Evolutionary conservation across 2,329 filamentous ascomycete species (phyloP).

Genomic region (Dryadomyces quercivorus): DNA sequence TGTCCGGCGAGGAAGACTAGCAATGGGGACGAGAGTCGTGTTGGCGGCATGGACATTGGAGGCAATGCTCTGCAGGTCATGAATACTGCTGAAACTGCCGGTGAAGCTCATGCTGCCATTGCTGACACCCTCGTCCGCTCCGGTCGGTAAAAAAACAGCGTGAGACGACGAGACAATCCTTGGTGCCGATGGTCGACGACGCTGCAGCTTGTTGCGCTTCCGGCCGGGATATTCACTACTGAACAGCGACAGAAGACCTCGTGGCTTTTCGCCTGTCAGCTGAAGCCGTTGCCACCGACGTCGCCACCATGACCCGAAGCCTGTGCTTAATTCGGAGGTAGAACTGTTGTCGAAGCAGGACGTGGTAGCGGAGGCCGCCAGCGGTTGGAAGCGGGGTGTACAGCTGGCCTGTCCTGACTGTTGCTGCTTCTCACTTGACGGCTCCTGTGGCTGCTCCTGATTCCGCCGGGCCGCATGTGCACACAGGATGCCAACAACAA

Average conservation of each 20-base stretch:
- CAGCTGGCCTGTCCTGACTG: too few species aligned
- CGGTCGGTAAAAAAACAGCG: conserved; percentile 5
- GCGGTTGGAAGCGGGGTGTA: too few species aligned
- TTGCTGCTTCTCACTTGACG: too few species aligned
- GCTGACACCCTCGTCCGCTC: conserved; percentile 1
- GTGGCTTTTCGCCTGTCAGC: conserved; percentile 3
- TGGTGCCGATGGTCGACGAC: conserved; percentile 4
- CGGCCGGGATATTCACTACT: neutral
- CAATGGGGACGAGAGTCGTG: neutral
- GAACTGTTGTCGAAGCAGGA: too few species aligned
- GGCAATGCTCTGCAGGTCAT: neutral
- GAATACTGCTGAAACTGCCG: neutral
- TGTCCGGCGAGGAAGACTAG: too few species aligned
- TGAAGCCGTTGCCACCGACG: conserved; percentile 8
- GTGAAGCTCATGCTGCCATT: neutral
- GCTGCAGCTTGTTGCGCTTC: neutral
- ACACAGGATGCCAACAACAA: conserved; percentile 28
- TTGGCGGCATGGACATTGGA: neutral
- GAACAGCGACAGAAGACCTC: neutral
- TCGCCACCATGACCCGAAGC: conserved; percentile 8
- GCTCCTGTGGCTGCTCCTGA: neutral
- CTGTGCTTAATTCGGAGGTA: neutral
- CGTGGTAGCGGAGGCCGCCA: too few species aligned
- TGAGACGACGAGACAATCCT: conserved; percentile 6
- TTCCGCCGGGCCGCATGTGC: conserved; percentile 22